Percentiles rank a stretch among this genome's conserved stretches.
These are phyloP conservation scores for Mucor plumbeus DNA, from an alignment of 371 early-diverging fungal species.

Conservation along the genomic window DNA sequence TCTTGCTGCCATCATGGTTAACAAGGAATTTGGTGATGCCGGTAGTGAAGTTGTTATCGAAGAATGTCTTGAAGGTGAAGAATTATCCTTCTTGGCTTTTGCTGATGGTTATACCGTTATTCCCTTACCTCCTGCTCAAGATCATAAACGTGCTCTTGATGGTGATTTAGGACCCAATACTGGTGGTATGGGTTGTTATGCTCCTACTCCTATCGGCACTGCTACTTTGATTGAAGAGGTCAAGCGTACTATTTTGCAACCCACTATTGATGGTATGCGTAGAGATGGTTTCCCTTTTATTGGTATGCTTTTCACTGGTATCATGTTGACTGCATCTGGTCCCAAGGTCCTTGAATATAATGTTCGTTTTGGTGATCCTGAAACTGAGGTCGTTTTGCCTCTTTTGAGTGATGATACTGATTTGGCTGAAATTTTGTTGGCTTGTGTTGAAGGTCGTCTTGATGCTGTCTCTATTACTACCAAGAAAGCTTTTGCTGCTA, in stretches of 20 bases:
- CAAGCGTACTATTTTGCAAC: constrained; percentile 82
- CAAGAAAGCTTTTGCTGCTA: constrained; percentile 81
- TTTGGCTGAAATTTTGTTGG: constrained; percentile 87
- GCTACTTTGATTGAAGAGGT: constrained; percentile 73
- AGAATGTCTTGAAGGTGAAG: constrained; percentile 92
- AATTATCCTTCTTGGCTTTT: constrained; percentile 89
- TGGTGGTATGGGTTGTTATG: constrained; percentile 98
- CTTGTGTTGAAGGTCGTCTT: constrained; percentile 87
- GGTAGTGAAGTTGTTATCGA: constrained; percentile 95
- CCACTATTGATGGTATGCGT: constrained; percentile 96
- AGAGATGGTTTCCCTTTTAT: constrained; percentile 94
- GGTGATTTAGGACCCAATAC: constrained; percentile 96
- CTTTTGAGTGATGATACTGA: constrained; percentile 84
- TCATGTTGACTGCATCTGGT: constrained; percentile 90
- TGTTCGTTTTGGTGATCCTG: constrained; percentile 97
- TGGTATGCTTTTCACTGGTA: constrained; percentile 95
- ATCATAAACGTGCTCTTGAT: constrained; percentile 95
- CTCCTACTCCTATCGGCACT: constrained; percentile 93
- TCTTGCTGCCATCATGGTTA: constrained; percentile 87
- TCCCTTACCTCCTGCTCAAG: constrained; percentile 92
- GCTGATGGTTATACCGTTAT: constrained; percentile 96
- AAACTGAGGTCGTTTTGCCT: constrained; percentile 94
- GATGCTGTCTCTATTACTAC: constrained; percentile 84
- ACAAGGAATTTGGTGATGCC: constrained; percentile 87
- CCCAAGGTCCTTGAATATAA: constrained; percentile 97